phyloP scores from a whole-genome alignment of 1,284 basidiomycete species.

The Neonothopanus nambi region DNA sequence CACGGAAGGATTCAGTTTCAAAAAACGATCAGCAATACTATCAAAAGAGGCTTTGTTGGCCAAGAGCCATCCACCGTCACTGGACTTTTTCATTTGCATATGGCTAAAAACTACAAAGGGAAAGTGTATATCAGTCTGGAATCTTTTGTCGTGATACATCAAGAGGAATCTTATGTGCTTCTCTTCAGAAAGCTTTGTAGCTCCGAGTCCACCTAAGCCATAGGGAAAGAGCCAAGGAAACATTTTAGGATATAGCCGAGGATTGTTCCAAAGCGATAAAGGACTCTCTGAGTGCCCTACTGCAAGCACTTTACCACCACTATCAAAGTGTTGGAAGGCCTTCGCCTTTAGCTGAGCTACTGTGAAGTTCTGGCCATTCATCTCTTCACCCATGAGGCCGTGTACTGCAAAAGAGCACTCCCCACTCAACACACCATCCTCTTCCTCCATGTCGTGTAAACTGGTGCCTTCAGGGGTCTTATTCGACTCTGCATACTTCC shows the following conservation, averaged over 20 bases:
- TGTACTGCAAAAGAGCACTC: constrained; percentile 22
- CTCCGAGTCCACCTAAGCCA: constrained; percentile 32
- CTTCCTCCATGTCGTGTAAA: constrained; percentile 10
- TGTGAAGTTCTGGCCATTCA: constrained; percentile 15
- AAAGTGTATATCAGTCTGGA: no score
- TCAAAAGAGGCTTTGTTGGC: constrained; percentile 26
- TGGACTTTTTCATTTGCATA: no score
- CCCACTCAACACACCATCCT: constrained; percentile 19
- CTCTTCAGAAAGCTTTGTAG: constrained; percentile 20
- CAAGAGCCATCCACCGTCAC: no score
- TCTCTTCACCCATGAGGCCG: constrained; percentile 18
- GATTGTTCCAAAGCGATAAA: no score
- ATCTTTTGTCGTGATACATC: constrained; percentile 32
- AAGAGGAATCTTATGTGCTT: constrained; percentile 26
- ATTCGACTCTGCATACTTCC: constrained; percentile 15
- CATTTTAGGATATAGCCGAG: constrained; percentile 32
- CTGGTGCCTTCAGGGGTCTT: constrained; percentile 19
- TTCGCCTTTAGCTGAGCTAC: constrained; percentile 8
- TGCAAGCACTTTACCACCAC: no score
- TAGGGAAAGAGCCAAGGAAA: constrained; percentile 41
- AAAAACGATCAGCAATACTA: constrained; percentile 25
- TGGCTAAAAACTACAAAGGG: no score
- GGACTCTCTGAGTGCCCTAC: no score
- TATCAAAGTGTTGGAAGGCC: no score
- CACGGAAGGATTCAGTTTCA: constrained; percentile 24